phyloP scores from a whole-genome alignment of 345 rosid genomes.

The Physaria fendleri region DNA sequence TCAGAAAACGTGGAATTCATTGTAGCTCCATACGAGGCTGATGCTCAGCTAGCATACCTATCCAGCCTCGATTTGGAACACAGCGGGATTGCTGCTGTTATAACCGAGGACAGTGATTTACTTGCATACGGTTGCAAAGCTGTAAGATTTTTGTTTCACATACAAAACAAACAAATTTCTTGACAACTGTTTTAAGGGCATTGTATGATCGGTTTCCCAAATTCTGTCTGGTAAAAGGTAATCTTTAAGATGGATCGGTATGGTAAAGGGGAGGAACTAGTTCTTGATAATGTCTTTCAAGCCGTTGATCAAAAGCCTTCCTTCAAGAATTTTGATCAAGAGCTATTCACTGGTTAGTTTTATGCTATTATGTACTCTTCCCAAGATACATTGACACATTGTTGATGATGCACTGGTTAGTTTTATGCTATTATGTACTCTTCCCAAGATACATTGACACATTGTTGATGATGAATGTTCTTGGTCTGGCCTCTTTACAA shows the following conservation, averaged over 20 bases:
- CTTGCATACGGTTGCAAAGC: slow-evolving; percentile 85
- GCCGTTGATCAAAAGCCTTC: slow-evolving; percentile 50
- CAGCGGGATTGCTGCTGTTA: slow-evolving; percentile 79
- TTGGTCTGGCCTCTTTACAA: slow-evolving; percentile 32
- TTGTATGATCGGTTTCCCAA: slow-evolving; percentile 21
- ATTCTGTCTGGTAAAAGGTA: slow-evolving; percentile 38
- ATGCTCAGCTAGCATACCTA: slow-evolving; percentile 85
- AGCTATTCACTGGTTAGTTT: slow-evolving; percentile 55
- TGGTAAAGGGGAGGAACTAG: slow-evolving; percentile 76
- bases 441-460: neutral
- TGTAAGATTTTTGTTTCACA: slow-evolving; percentile 50
- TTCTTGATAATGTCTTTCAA: slow-evolving; percentile 50
- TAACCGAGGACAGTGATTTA: slow-evolving; percentile 88
- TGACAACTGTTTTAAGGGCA: slow-evolving; percentile 7
- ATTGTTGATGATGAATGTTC: slow-evolving; percentile 3
- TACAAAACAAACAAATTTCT: neutral
- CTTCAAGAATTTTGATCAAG: slow-evolving; percentile 49
- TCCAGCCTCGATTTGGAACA: slow-evolving; percentile 52
- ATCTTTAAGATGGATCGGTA: slow-evolving; percentile 83
- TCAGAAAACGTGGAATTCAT: slow-evolving; percentile 71
- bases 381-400: neutral
- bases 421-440: neutral
- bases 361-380: neutral
- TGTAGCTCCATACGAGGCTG: slow-evolving; percentile 97
- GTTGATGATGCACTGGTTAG: slow-evolving; percentile 44